Conservation (phyloP, 2,329 filamentous ascomycete species). For the Periconia digitata region DNA sequence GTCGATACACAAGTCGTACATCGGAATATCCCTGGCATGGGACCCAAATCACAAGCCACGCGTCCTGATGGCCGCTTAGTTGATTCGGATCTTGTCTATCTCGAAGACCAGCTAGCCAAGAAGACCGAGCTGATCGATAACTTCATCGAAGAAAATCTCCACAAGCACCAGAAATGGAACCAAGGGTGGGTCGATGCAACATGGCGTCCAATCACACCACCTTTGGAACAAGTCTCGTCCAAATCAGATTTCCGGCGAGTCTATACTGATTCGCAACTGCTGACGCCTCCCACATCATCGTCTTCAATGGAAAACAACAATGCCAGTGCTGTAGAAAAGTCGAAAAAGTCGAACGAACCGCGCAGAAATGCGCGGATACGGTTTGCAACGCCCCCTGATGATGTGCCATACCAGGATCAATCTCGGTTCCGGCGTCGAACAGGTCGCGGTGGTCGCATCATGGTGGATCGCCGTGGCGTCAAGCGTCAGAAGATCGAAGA, state of each 20-base stretch:
- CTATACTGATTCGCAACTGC: constrained; percentile 43
- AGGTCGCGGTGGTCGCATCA: constrained; percentile 79
- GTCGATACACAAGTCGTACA: constrained; percentile 61
- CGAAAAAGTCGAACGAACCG: constrained; percentile 27
- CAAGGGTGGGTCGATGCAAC: constrained; percentile 86
- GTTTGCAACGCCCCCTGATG: constrained; percentile 42
- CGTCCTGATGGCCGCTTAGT: constrained; percentile 68
- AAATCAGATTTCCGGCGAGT: constrained; percentile 45
- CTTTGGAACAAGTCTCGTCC: constrained; percentile 55
- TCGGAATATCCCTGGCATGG: constrained; percentile 65
- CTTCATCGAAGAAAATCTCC: constrained; percentile 83
- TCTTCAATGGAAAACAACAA: constrained; percentile 47
- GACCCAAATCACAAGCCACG: constrained; percentile 46
- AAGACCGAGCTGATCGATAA: constrained; percentile 77
- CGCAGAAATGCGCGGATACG: constrained; percentile 36
- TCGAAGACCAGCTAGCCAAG: constrained; percentile 77
- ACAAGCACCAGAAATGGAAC: constrained; percentile 91
- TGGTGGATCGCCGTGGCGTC: constrained; percentile 82
- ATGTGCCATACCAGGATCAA: constrained; percentile 41
- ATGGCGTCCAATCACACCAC: constrained; percentile 78
- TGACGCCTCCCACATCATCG: constrained; percentile 51
- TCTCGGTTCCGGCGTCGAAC: constrained; percentile 81
- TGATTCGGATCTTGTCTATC: constrained; percentile 75
- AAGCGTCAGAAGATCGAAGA: constrained; percentile 47
- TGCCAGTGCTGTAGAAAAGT: constrained; percentile 41